These are phyloP conservation scores for Oidium heveae DNA, from an alignment of 2,329 filamentous ascomycete genomes.

Conservation along the genomic window DNA sequence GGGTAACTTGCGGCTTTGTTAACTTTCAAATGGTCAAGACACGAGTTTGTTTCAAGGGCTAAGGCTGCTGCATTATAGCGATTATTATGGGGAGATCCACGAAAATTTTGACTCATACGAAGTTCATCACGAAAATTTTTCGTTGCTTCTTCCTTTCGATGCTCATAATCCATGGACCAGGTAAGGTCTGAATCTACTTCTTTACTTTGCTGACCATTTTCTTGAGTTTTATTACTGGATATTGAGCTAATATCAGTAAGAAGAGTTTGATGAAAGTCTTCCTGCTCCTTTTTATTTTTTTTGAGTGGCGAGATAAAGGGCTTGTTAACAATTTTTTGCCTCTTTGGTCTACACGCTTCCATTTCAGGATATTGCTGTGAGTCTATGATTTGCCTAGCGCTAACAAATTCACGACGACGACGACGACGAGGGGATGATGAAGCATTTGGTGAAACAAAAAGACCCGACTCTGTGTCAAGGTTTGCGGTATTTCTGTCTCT, in stretches of 20 bases:
- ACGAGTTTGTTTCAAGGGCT: conserved; percentile 1
- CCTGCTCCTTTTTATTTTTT: too few relatives aligned
- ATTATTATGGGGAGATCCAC: background rate
- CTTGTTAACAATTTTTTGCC: too few relatives aligned
- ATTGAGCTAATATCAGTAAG: too few relatives aligned
- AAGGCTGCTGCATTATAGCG: conserved; percentile 9
- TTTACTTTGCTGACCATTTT: background rate
- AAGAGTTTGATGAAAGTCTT: too few relatives aligned
- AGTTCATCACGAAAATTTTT: conserved; percentile 10
- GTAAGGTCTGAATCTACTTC: conserved; percentile 7
- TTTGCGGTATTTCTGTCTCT: background rate
- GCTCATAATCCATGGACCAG: conserved; percentile 14
- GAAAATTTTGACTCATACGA: conserved; percentile 3
- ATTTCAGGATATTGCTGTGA: background rate
- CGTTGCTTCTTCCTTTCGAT: conserved; percentile 11
- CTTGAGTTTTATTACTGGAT: too few relatives aligned
- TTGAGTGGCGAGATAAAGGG: too few relatives aligned
- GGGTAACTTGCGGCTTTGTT: background rate
- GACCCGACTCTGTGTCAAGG: background rate
- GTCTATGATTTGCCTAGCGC: conserved; percentile 5
- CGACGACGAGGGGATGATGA: background rate
- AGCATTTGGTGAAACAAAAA: background rate
- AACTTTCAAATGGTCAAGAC: background rate
- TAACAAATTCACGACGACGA: conserved; percentile 8
- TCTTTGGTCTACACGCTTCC: too few relatives aligned